Percentiles rank a stretch among this genome's conserved stretches.
phyloP scores from a whole-genome alignment of 2,329 filamentous ascomycete species.

The Alternaria ethzedia region DNA sequence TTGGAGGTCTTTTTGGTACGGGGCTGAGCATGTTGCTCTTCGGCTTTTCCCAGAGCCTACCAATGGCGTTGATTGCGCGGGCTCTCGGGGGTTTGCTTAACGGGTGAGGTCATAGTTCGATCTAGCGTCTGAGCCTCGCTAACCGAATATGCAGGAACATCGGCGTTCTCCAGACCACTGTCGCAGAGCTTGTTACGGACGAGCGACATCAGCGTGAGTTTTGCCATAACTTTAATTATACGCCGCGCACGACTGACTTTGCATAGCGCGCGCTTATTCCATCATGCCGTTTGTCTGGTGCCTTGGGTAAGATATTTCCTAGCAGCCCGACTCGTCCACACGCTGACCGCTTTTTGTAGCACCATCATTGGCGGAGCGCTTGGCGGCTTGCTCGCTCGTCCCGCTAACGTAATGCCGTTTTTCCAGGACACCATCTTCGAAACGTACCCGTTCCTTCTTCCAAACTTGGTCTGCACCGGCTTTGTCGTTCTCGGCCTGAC shows the following conservation, averaged over 20 bases:
- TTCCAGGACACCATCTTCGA: slow-evolving; percentile 85
- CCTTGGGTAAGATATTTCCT: slow-evolving; percentile 68
- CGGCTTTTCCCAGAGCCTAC: slow-evolving; percentile 83
- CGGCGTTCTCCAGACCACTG: slow-evolving; percentile 91
- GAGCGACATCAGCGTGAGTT: slow-evolving; percentile 88
- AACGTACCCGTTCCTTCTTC: slow-evolving; percentile 84
- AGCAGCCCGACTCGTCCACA: slow-evolving; percentile 13
- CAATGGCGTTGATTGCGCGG: slow-evolving; percentile 83
- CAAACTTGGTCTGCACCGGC: slow-evolving; percentile 87
- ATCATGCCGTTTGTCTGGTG: slow-evolving; percentile 99
- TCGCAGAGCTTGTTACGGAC: slow-evolving; percentile 89
- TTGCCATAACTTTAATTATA: slow-evolving; percentile 7
- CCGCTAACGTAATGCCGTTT: slow-evolving; percentile 81
- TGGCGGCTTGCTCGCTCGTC: slow-evolving; percentile 86
- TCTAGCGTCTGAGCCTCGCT: slow-evolving; percentile 33
- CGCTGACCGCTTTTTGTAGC: slow-evolving; percentile 54
- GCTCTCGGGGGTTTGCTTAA: slow-evolving; percentile 91
- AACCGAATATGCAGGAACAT: slow-evolving; percentile 71
- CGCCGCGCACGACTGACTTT: slow-evolving; percentile 31
- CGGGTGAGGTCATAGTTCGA: slow-evolving; percentile 66
- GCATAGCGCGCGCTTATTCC: slow-evolving; percentile 83
- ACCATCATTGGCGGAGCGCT: slow-evolving; percentile 93
- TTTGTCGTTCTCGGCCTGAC: slow-evolving; percentile 77
- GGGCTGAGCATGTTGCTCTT: slow-evolving; percentile 92
- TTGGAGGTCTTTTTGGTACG: slow-evolving; percentile 88